Base-by-base conservation (phyloP, 306 rosid genomes). In the Castanea sativa region DNA sequence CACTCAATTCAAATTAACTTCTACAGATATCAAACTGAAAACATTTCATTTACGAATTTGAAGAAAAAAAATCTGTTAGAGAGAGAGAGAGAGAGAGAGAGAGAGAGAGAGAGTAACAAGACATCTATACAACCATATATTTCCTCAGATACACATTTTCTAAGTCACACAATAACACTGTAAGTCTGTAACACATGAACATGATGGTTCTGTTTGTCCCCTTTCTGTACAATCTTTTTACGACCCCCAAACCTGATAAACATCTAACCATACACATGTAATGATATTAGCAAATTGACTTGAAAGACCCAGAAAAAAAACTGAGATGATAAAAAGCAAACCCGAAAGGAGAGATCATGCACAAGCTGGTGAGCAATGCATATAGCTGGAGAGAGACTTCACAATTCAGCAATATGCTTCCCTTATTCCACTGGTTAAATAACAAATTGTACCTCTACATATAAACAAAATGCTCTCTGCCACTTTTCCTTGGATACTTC, bases 351-450 rank as follows among this genome's bases (percentile, higher is more conserved):
- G 78, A 85, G 71, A 84, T 80, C 75, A 87, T 88, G 90, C 92
- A 85, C 92, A 88, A 61, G 75, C 74, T 68, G 85, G 80, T 55
- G 74, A 55, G 78, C 10, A 73, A 78, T 41, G 86, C 92, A 82
- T 83, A 88, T 80, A 69, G 81, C 90, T 75, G 79, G 78, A 80
- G 86, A 81, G 85, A 87, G 87, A 75, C 87, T 79, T 78, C 83
- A 80, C 83, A 78, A 35, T 81, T 74, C 87, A 85, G 90, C 91
- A 76, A 79, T 58, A 85, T 82, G 90, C 86, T 84, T 86, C 88
- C 86, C 84, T 90, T 90, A 89, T 90, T 91, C 87, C 88, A 57
- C 73, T 83, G 86, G 81, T 82, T 83, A 68, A 87, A 73, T 82
- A 79, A 83, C 87, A 90, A 85, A 77, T 71, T 83, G 73, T 78